phyloP scores from a whole-genome alignment of 768 basidiomycete genomes.

The Phanerodontia chrysosporium region DNA sequence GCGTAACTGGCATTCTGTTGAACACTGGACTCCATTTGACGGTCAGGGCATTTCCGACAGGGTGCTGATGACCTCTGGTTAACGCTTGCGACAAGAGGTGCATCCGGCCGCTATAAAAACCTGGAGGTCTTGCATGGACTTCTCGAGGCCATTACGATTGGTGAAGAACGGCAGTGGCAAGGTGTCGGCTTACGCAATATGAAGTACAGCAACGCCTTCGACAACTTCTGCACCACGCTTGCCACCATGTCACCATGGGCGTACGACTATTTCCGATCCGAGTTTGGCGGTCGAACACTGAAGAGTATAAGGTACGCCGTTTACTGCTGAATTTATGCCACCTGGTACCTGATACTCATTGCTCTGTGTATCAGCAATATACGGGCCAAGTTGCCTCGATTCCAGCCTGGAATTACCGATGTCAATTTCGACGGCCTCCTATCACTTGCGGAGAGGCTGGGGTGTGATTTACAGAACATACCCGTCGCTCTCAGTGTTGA shows the following conservation, averaged over 20 bases:
- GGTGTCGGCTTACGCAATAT: neutral
- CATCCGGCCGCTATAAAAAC: neutral
- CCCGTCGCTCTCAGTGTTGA: slow-evolving; percentile 29
- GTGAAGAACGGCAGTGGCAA: neutral
- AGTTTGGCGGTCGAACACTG: neutral
- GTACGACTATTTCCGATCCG: neutral
- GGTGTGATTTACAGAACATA: slow-evolving; percentile 20
- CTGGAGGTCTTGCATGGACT: neutral
- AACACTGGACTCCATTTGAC: too few relatives aligned
- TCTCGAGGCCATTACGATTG: too few relatives aligned
- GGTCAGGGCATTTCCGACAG: too few relatives aligned
- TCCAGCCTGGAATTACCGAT: neutral
- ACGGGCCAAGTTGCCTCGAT: neutral
- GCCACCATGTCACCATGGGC: neutral
- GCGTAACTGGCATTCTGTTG: too few relatives aligned
- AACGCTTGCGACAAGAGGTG: neutral
- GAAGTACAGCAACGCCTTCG: neutral
- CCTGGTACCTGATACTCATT: too few relatives aligned
- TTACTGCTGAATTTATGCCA: neutral
- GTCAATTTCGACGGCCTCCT: neutral
- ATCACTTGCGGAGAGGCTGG: neutral
- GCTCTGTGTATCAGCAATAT: too few relatives aligned
- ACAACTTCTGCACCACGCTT: slow-evolving; percentile 1
- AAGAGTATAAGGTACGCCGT: neutral
- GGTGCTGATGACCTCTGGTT: neutral